Percentiles rank a stretch among this genome's conserved stretches.
Evolutionary conservation across 2,329 filamentous ascomycete species (phyloP).

Genomic region (Metarhizium brunneum): DNA sequence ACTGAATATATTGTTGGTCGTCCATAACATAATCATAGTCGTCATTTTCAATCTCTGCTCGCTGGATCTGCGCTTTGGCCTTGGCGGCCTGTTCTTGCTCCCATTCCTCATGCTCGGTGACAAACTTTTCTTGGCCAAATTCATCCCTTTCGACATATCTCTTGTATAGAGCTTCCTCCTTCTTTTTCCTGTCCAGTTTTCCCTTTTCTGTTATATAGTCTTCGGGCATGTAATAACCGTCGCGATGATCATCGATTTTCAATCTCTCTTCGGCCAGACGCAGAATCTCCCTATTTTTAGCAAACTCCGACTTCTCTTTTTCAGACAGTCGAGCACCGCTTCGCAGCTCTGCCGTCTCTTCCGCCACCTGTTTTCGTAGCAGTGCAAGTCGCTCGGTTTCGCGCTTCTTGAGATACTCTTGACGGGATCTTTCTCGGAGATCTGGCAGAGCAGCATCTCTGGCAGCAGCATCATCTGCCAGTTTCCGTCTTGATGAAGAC

Average conservation of each 20-base stretch:
- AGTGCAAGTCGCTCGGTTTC: constrained; percentile 78
- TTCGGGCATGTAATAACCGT: constrained; percentile 88
- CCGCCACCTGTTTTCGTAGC: constrained; percentile 80
- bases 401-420: constrained; percentile 89
- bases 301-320: constrained; percentile 78
- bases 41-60: constrained; percentile 64
- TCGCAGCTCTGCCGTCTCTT: constrained; percentile 73
- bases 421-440: constrained; percentile 72
- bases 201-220: constrained; percentile 93
- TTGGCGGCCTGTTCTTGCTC: constrained; percentile 82
- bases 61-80: constrained; percentile 76
- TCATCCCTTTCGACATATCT: constrained; percentile 83
- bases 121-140: constrained; percentile 76
- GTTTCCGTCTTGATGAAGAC: constrained; percentile 45
- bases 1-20: constrained; percentile 78
- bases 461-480: constrained; percentile 48
- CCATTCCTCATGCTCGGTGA: constrained; percentile 95
- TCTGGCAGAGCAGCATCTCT: constrained; percentile 68
- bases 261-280: constrained; percentile 75
- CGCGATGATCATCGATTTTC: constrained; percentile 80
- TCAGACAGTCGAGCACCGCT: constrained; percentile 68
- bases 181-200: constrained; percentile 77
- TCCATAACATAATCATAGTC: constrained; percentile 94
- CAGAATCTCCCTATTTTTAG: constrained; percentile 75
- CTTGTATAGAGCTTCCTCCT: constrained; percentile 83